Evolutionary conservation across 2,329 filamentous ascomycete species (phyloP).

Genomic region (Xylaria digitata): DNA sequence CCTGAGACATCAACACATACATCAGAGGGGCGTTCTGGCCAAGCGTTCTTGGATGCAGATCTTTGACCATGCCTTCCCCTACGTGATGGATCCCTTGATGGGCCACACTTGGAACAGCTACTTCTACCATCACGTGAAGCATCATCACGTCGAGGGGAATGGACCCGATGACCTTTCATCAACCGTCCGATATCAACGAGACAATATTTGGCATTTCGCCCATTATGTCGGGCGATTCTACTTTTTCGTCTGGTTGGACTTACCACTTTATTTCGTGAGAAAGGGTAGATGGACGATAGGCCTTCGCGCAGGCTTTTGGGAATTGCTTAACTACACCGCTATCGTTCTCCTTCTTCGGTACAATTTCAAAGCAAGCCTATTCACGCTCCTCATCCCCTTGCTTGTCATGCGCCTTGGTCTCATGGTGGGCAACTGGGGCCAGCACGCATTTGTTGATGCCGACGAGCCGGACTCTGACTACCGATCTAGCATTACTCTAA

Average conservation of each 20-base stretch:
- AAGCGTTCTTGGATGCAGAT: conserved; percentile 57
- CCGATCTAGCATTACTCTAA: conserved; percentile 80
- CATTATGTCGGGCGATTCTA: conserved; percentile 79
- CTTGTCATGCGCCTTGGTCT: conserved; percentile 73
- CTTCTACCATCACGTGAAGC: conserved; percentile 87
- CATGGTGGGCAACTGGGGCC: conserved; percentile 88
- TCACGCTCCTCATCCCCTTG: conserved; percentile 75
- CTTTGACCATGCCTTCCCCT: conserved; percentile 76
- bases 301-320: conserved; percentile 68
- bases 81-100: conserved; percentile 79
- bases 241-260: conserved; percentile 78
- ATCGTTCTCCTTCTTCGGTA: conserved; percentile 63
- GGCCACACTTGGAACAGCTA: conserved; percentile 89
- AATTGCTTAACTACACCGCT: conserved; percentile 66
- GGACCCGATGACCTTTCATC: conserved; percentile 80
- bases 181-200: conserved; percentile 80
- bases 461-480: conserved; percentile 81
- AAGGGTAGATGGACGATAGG: conserved; percentile 69
- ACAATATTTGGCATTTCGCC: conserved; percentile 73
- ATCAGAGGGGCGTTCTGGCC: conserved; percentile 75
- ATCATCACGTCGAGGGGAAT: conserved; percentile 85
- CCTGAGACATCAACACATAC: conserved; percentile 88
- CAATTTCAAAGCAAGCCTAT: conserved; percentile 68
- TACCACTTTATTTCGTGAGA: conserved; percentile 77
- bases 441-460: conserved; percentile 83